A percentile compares a stretch with the other conserved stretches of the same genome.
These are phyloP conservation scores for Ceratobasidium sp. DNA, from an alignment of 1,284 basidiomycete genomes.

Conservation along the genomic window DNA sequence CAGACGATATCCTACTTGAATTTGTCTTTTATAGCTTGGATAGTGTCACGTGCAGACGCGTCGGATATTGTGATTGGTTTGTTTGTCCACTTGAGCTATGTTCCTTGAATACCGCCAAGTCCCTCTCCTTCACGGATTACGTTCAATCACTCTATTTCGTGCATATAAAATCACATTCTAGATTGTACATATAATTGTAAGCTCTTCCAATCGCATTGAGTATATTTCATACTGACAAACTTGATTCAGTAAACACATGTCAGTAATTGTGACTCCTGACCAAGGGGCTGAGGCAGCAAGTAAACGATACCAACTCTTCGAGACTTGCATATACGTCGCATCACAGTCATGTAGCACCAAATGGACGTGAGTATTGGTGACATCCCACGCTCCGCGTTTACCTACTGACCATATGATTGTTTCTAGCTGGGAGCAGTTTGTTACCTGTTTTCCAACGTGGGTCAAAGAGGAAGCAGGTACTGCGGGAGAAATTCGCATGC, in stretches of 20 bases:
- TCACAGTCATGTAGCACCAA: constrained; percentile 42
- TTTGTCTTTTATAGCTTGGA: constrained; percentile 10
- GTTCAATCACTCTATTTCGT: no score
- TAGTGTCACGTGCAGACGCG: constrained; percentile 20
- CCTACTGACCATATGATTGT: background rate
- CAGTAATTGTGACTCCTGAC: constrained; percentile 31
- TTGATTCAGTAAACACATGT: constrained; percentile 26
- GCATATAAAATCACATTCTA: no score
- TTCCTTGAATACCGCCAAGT: background rate
- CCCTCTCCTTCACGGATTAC: no score
- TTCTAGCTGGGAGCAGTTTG: constrained; percentile 43
- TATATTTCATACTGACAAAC: background rate
- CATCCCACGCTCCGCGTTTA: background rate
- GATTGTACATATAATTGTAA: no score
- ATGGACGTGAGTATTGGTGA: constrained; percentile 42
- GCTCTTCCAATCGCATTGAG: no score
- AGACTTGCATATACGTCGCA: constrained; percentile 39
- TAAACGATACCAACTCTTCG: constrained; percentile 43
- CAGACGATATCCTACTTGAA: background rate
- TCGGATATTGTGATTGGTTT: constrained; percentile 12
- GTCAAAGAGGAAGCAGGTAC: constrained; percentile 38
- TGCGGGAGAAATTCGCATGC: constrained; percentile 42
- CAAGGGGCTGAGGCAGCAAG: constrained; percentile 37
- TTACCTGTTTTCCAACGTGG: constrained; percentile 42
- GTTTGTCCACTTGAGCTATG: constrained; percentile 6